Base-by-base conservation (phyloP, 2,329 filamentous ascomycete species). In the Paramyrothecium sp. region DNA sequence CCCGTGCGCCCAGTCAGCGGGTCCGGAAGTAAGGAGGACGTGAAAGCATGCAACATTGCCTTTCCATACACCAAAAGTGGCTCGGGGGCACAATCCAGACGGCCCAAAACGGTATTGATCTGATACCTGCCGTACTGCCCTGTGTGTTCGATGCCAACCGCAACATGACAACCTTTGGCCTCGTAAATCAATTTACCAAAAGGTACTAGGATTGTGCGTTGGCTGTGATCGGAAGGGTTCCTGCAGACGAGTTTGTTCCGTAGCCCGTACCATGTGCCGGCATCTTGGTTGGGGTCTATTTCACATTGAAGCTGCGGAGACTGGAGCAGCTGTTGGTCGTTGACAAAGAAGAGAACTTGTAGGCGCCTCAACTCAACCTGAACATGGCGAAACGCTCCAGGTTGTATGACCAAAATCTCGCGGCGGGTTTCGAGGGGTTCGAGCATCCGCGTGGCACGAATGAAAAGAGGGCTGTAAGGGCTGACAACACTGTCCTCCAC, bases 261-360 rank as follows among this genome's bases (percentile, higher is more conserved):
- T 1, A 90, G 70, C 0, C 88, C 88, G 59, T 89, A 83, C 66
- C 82, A 79, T 0, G 84, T 86, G 0, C 86, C 86, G 0, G 79
- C 72, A 57, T 88, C 81, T 66, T 90, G 88, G 20, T 83, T 65
- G 0, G 65, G 62, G 54, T 86, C 82, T 11, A 90, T 73, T 52
- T 82, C 75, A 0, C 78, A 74, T 2, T 71, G 67, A 0, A 88
- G 71, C 57, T 87, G 75, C 0, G 61, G 71, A 17, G 76, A 86
- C 23, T 79, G 63, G 0, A 89, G 73, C 0, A 78, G 62, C 0
- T 70, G 65, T 0, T 66, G 60, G 0, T 21, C 7, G 56, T 82
- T 84, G 1, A 87, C 80, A 4, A 58, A 61, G 59, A 89, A 88
- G 0, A 66, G 69, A 0, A 89, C 67, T 47, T 86, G 77, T 4